Base-by-base conservation (phyloP, 164 flowering plant species). In the Macadamia tetraphylla region DNA sequence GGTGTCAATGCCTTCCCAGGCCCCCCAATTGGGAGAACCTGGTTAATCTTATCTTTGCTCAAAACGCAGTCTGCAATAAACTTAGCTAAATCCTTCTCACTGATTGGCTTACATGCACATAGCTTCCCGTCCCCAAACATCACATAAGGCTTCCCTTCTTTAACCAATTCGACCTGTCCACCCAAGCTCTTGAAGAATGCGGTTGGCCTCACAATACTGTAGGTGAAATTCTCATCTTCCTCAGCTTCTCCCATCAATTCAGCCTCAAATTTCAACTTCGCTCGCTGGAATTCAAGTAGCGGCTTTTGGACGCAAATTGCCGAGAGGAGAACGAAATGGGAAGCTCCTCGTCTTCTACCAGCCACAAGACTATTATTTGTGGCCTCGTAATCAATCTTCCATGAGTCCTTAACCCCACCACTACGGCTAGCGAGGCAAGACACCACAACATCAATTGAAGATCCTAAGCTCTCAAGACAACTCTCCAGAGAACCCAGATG, bases 301-400 rank as follows among this genome's bases (percentile, higher is more conserved):
- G 97, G 97, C 73, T 89, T 94, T 44, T 91, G 98, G 63, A 91
- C 97, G 77, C 97, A 94, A 32, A 89, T 89, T 60, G 98, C 97
- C 9, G 51, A 94, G 5, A 94, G 77, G 80, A 94, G 73, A 18
- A 94, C 98, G 74, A 91, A 46, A 77, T 94, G 98, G 1, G 80
- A 43, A 56, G 97, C 97, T 64, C 98, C 98, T 46, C 40, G 68
- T 0, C 76, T 86, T 67, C 73, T 82, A 46, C 94, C 93, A 11
- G 87, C 98, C 31, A 87, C 66, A 48, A 91, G 88, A 65, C 94
- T 87, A 56, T 94, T 94, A 79, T 73, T 91, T 2, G 96, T 89
- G 3, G 98, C 97, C 70, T 91, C 89, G 62, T 89, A 94, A 75
- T 94, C 97, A 46, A 94, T 91, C 75, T 81, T 80, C 96, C 97